Base-by-base conservation (phyloP, 2,329 filamentous ascomycete genomes). In the Xenoacremonium recifei region DNA sequence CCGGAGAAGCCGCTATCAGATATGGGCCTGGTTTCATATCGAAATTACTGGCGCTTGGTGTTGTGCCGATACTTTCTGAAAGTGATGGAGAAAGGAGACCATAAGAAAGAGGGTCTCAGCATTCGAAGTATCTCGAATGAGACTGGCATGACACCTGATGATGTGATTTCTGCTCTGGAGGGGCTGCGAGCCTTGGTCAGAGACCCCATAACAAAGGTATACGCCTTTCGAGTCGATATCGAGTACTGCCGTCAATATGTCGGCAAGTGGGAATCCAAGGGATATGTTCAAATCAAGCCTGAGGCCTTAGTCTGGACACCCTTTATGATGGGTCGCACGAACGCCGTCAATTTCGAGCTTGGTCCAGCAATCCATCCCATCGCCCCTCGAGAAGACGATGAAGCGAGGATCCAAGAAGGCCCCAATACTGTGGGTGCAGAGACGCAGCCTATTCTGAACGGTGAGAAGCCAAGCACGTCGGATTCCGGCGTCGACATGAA, bases 1-100 rank as follows among this genome's bases (percentile, higher is more conserved):
- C 93, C 93, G 0, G 93, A 99, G 64, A 99, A 99, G 66, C 93
- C 93, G 0, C 76, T 99, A 4, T 97, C 93, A 0, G 93, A 99
- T 61, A 96, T 99, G 89, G 93, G 93, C 3, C 69, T 99, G 29
- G 92, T 97, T 4, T 97, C 92, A 2, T 99, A 99, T 62, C 83
- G 93, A 33, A 96, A 95, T 57, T 99, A 99, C 65, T 99, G 93
- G 93, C 85, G 93, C 16, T 72, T 96, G 9, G 77, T 95, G 3
- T 72, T 99, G 40, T 96, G 91, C 60, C 85, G 87, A 48, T 89
- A 96, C 54, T 75, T 99, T 6, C 72, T 91, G 27, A 68, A 84
- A 50, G 44, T 56, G 11, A 54, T 65, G 48, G 56, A 62, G 7
- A 47, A 47, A 2, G 59, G 51, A 2, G 50, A 55, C n/a, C 48